Base-by-base conservation (phyloP, 352 stramenopile genomes). In the Phytophthora melonis region DNA sequence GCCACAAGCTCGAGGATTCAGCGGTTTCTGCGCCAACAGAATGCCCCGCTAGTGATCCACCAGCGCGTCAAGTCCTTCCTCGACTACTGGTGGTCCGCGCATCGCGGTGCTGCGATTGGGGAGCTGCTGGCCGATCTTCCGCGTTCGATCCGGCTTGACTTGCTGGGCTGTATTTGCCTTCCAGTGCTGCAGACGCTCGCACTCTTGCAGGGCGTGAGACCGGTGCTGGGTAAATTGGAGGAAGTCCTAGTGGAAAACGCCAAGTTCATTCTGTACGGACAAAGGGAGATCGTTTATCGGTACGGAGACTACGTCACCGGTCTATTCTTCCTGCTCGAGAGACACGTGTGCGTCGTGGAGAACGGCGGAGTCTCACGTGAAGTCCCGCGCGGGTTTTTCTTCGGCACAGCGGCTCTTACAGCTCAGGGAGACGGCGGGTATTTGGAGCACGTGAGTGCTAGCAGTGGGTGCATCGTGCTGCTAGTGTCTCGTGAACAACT, bases 181-280 rank as follows among this genome's bases (percentile, higher is more conserved):
- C 47, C 47, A 8, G 47, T 54, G n/a, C 19, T 54, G 19, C 47
- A 54, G 18, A 54, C 47, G 10, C 47, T 54, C 10, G 47, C 47
- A 9, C 47, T 54, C n/a, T 10, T 54, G 16, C 25, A 30, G 25
- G 36, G 36, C 13, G 36, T 43, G 36, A 43, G 47, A 8, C 47
- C 47, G 7, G 19, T 54, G 5, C 19, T 54, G 19, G 19, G 7
- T 3, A 54, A 30, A 27, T 11, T 54, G 8, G 47, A 54, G 7
- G 47, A 27, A 54, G 47, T 30, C 7, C 3, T 27, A 19, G 47
- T 30, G 47, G 47, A 54, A 16, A 54, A 54, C 19, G 47, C 18
- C 1, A 54, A 54, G 4, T 54, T 54, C 18, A 54, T 54, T 54
- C 9, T 54, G 47, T 54, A 54, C 47, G 47, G 47, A 54, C 47